phyloP scores from a whole-genome alignment of 345 rosid species.

The Abelmoschus esculentus region DNA sequence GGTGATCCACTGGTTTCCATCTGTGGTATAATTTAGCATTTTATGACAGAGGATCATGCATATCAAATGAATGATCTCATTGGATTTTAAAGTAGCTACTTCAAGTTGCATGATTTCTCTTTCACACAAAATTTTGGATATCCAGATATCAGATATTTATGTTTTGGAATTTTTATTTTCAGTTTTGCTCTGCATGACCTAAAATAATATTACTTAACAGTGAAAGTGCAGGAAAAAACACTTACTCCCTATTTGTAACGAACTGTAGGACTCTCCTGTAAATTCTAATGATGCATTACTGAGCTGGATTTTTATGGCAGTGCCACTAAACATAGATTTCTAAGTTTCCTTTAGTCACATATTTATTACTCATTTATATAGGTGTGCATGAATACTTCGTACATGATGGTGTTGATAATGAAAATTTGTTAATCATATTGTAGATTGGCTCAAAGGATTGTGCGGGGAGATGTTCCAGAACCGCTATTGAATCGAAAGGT shows the following conservation, averaged over 20 bases:
- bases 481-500: conserved; percentile 70
- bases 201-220: background rate
- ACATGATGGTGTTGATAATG: background rate
- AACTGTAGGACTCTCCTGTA: background rate
- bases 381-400: background rate
- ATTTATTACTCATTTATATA: background rate
- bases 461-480: conserved; percentile 87
- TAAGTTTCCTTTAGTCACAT: background rate
- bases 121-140: background rate
- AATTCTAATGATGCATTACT: background rate
- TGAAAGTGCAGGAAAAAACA: background rate
- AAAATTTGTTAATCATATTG: conserved; percentile 10
- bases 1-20: background rate
- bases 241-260: background rate
- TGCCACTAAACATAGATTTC: background rate
- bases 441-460: conserved; percentile 79
- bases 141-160: background rate
- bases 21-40: background rate
- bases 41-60: background rate
- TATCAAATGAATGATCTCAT: background rate
- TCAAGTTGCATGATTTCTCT: background rate
- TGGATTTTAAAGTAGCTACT: background rate
- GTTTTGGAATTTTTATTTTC: background rate
- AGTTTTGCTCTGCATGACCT: background rate
- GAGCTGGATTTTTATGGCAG: background rate